These are phyloP conservation scores for Russula sp. DNA, from an alignment of 768 basidiomycete genomes.

Conservation along the genomic window DNA sequence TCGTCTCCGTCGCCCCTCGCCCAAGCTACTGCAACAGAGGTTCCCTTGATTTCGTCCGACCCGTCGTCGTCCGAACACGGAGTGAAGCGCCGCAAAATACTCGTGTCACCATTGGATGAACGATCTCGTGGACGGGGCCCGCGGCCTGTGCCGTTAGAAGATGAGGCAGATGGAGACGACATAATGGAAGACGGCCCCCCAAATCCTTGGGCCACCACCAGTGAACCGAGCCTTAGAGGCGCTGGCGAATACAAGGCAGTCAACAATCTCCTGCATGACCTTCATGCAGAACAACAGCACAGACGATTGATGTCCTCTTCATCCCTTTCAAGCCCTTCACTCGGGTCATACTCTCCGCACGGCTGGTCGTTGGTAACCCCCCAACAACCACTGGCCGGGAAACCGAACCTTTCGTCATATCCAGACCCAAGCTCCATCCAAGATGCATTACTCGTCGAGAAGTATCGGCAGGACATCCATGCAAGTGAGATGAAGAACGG, in stretches of 20 bases:
- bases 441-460: background rate
- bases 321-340: background rate
- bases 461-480: background rate
- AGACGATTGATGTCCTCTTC: constrained; percentile 38
- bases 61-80: constrained; percentile 30
- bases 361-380: background rate
- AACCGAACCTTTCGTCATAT: background rate
- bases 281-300: constrained; percentile 63
- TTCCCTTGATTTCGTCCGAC: constrained; percentile 14
- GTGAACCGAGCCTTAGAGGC: constrained; percentile 6
- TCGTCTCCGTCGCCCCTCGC: constrained; percentile 14
- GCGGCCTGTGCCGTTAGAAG: constrained; percentile 1
- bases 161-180: constrained; percentile 29
- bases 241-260: constrained; percentile 45
- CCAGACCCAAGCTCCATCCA: background rate
- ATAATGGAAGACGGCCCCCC: constrained; percentile 2
- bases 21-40: constrained; percentile 14
- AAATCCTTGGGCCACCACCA: background rate
- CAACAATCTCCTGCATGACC: constrained; percentile 61
- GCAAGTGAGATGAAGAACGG: background rate
- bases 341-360: background rate
- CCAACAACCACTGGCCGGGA: background rate
- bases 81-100: constrained; percentile 47
- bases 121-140: constrained; percentile 39
- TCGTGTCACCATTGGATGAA: constrained; percentile 49